Evolutionary conservation across 129 eudicot species (phyloP).

Genomic region (carrot (Daucus carota)): DH1_v3.0 NC_030386.2:12067001-12067500

Average conservation of each 20-base stretch:
- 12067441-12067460: not conserved
- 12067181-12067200: constrained; percentile 35
- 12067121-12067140: constrained; percentile 65
- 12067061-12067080: constrained; percentile 56
- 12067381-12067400: not conserved
- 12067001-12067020: not conserved
- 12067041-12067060: constrained; percentile 44
- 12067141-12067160: constrained; percentile 39
- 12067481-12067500: constrained; percentile 32
- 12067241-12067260: constrained; percentile 43
- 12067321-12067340: constrained; percentile 22
- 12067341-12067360: constrained; percentile 30
- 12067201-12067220: constrained; percentile 48
- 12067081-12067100: constrained; percentile 85
- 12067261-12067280: constrained; percentile 61
- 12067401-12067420: not conserved
- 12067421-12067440: not conserved
- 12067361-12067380: not conserved
- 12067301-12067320: constrained; percentile 32
- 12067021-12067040: not conserved
- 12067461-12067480: not conserved
- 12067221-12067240: constrained; percentile 42
- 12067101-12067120: constrained; percentile 54
- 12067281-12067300: constrained; percentile 70
- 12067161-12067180: constrained; percentile 68